These are phyloP conservation scores for Zoysia pacifica DNA, from an alignment of 176 grass and related monocot genomes.

Conservation along the genomic window DNA sequence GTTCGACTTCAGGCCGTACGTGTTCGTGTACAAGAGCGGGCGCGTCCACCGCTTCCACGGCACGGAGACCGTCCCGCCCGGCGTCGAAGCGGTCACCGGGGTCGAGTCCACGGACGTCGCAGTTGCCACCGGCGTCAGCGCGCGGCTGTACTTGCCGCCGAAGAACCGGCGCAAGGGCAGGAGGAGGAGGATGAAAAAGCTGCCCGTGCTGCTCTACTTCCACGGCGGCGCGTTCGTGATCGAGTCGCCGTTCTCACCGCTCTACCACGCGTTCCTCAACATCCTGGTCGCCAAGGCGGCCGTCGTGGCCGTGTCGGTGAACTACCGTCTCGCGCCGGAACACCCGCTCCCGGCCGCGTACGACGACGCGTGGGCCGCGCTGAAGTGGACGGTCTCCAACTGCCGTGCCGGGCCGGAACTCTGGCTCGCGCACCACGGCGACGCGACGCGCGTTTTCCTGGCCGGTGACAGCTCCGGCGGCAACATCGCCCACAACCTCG, in stretches of 20 bases:
- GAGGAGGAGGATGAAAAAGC: conserved; percentile 13
- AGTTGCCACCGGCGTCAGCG: conserved; percentile 51
- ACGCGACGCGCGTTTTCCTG: conserved; percentile 61
- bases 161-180: neutral
- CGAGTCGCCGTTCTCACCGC: conserved; percentile 61
- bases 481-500: conserved; percentile 68
- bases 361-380: conserved; percentile 55
- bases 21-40: conserved; percentile 69
- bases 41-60: conserved; percentile 51
- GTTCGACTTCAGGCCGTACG: conserved; percentile 65
- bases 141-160: conserved; percentile 63
- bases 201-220: conserved; percentile 60
- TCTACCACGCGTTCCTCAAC: conserved; percentile 53
- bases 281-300: conserved; percentile 42
- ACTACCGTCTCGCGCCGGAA: conserved; percentile 79
- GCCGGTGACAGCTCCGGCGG: conserved; percentile 53
- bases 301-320: conserved; percentile 51
- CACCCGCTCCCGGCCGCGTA: conserved; percentile 67
- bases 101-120: conserved; percentile 64
- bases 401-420: conserved; percentile 12
- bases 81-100: conserved; percentile 48
- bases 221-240: conserved; percentile 68
- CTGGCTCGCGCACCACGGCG: conserved; percentile 62
- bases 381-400: conserved; percentile 64
- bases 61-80: conserved; percentile 36